These are phyloP conservation scores for Eutrema yunnanense DNA, from an alignment of 345 rosid genomes.

Conservation along the genomic window DNA sequence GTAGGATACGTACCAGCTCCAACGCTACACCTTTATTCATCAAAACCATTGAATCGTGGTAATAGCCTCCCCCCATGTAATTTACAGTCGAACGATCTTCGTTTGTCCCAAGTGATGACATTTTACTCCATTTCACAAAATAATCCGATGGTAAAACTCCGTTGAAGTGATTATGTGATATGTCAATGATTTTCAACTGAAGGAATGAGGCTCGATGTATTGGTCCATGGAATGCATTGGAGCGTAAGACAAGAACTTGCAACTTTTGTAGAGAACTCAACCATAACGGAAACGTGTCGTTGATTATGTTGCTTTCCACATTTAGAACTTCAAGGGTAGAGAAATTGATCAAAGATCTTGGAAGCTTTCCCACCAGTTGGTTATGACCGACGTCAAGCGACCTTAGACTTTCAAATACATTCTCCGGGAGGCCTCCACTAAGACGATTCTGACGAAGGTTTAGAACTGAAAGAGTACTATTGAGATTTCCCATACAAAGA, in stretches of 20 bases:
- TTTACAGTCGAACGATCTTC: background rate
- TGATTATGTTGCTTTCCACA: conserved; percentile 1
- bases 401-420: background rate
- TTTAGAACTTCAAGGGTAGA: background rate
- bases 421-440: background rate
- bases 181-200: background rate
- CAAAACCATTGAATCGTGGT: background rate
- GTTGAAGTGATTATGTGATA: background rate
- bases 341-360: background rate
- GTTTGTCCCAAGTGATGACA: background rate
- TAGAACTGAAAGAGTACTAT: background rate
- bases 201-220: background rate
- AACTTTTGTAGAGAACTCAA: background rate
- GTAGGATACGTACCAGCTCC: background rate
- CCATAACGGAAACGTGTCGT: background rate
- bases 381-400: conserved; percentile 22
- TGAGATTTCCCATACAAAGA: background rate
- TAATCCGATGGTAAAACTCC: background rate
- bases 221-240: background rate
- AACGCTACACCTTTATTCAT: background rate
- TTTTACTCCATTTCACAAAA: background rate
- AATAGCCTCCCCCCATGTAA: background rate
- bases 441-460: background rate
- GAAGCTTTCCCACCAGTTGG: conserved; percentile 21
- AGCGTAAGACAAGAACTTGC: background rate